phyloP scores from a whole-genome alignment of 257 asterid species.

The Cinchona pubescens region DNA sequence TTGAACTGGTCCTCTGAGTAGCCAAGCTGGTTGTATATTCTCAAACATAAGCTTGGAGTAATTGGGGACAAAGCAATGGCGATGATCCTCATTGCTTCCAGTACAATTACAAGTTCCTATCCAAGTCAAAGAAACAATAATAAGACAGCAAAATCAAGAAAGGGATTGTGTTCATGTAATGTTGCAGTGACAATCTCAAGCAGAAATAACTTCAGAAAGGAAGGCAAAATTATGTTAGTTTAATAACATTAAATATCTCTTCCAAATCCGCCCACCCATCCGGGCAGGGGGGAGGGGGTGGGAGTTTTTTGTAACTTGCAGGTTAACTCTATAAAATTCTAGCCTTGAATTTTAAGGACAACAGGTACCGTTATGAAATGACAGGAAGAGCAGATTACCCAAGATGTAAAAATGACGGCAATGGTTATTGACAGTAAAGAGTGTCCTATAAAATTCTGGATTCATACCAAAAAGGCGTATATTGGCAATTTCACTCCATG shows the following conservation, averaged over 20 bases:
- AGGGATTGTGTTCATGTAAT: not conserved
- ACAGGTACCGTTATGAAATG: not conserved
- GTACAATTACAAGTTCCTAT: conserved; percentile 72
- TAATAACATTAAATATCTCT: not conserved
- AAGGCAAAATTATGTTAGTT: not conserved
- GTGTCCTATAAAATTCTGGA: not conserved
- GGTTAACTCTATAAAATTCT: not conserved
- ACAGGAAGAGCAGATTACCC: not conserved
- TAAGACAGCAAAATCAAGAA: not conserved
- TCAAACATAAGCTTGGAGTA: conserved; percentile 68
- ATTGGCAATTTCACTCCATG: no score
- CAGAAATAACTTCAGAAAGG: not conserved
- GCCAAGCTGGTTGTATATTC: conserved; percentile 85
- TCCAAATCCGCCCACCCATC: no score
- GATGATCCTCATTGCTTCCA: conserved; percentile 80
- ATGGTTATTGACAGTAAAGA: not conserved
- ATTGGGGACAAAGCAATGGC: conserved; percentile 78
- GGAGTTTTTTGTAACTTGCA: not conserved
- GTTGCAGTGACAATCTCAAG: not conserved
- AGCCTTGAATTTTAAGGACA: not conserved
- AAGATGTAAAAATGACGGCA: not conserved
- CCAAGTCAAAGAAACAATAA: conserved; percentile 7
- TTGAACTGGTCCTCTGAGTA: conserved; percentile 72
- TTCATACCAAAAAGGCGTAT: not conserved
- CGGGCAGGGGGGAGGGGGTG: no score